Conservation (phyloP, 257 asterid genomes). For the Solanum neorickii region DNA sequence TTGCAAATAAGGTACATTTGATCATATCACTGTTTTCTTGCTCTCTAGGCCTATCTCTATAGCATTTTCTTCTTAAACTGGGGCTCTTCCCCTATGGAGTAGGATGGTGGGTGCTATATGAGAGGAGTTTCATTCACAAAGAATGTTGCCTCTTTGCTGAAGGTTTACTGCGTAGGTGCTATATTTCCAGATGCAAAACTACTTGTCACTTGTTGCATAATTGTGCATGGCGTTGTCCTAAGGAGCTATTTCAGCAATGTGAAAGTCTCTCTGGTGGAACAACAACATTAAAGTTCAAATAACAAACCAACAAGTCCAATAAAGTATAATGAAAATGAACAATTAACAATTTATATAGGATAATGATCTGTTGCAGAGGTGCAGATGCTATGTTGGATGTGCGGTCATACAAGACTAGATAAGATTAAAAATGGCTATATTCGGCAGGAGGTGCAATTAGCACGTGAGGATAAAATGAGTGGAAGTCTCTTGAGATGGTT, state of each 20-base stretch:
- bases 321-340: background rate
- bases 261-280: background rate
- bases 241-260: background rate
- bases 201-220: background rate
- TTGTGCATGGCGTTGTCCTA: background rate
- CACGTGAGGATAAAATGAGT: background rate
- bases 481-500: background rate
- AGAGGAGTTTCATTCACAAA: background rate
- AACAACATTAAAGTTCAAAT: background rate
- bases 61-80: background rate
- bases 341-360: background rate
- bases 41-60: background rate
- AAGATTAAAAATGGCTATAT: background rate
- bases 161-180: background rate
- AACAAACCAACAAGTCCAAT: background rate
- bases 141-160: background rate
- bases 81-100: background rate
- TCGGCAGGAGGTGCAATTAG: background rate
- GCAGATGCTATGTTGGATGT: background rate
- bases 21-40: background rate
- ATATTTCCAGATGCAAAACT: background rate
- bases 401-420: background rate
- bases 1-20: slow-evolving; percentile 74
- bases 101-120: background rate
- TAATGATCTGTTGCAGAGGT: background rate